phyloP scores from a whole-genome alignment of 331 rosid genomes.

The Quercus lobata region DNA sequence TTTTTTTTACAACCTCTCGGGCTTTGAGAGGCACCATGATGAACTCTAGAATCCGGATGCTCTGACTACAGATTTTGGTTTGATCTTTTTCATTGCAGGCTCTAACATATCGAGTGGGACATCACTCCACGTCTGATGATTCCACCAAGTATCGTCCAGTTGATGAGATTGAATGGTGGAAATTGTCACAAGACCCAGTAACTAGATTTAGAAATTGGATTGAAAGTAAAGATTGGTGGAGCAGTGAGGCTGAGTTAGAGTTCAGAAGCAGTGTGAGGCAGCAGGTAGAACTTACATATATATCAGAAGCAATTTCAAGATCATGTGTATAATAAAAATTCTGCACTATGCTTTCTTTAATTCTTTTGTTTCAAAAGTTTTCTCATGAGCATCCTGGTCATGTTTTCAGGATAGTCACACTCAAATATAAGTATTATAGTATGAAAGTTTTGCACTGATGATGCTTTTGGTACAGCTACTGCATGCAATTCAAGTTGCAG shows the following conservation, averaged over 20 bases:
- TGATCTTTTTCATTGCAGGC: slow-evolving; percentile 44
- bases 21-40: neutral
- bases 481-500: slow-evolving; percentile 84
- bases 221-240: slow-evolving; percentile 87
- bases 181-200: slow-evolving; percentile 62
- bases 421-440: neutral
- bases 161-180: slow-evolving; percentile 85
- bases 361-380: neutral
- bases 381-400: neutral
- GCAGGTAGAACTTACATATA: slow-evolving; percentile 40
- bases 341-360: neutral
- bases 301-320: neutral
- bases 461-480: slow-evolving; percentile 48
- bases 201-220: slow-evolving; percentile 88
- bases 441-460: neutral
- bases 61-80: neutral
- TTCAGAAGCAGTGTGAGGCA: slow-evolving; percentile 54
- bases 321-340: neutral
- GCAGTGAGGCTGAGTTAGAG: slow-evolving; percentile 49
- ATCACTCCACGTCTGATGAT: slow-evolving; percentile 95
- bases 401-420: neutral
- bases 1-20: slow-evolving; percentile 3
- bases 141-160: slow-evolving; percentile 83
- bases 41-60: neutral
- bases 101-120: slow-evolving; percentile 89